Percentiles rank a stretch among this genome's conserved stretches.
Conservation (phyloP, 139 green algal species). For the Chara braunii region DNA sequence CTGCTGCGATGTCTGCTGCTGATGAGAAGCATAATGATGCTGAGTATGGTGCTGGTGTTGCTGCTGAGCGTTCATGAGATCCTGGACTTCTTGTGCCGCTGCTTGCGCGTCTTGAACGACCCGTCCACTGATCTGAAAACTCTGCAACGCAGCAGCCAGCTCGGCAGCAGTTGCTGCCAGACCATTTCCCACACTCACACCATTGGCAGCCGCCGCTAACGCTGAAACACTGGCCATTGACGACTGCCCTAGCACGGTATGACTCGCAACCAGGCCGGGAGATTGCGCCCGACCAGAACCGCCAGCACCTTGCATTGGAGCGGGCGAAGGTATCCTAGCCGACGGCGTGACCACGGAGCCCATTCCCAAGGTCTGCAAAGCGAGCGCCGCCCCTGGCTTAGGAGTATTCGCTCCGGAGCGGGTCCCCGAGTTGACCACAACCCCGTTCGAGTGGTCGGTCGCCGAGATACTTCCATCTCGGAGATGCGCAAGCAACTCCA, state of each 20-base stretch:
- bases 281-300: conserved; percentile 1
- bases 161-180: not conserved
- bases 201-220: not conserved
- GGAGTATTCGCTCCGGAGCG: not conserved
- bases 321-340: not conserved
- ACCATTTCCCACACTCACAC: not conserved
- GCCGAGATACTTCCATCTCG: conserved; percentile 8
- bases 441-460: conserved; percentile 5
- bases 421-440: not conserved
- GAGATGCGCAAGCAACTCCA: conserved; percentile 9
- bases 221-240: not conserved
- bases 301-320: not conserved
- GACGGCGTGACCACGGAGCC: not conserved
- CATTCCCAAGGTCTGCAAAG: not conserved
- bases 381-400: conserved; percentile 1
- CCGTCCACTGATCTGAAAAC: conserved; percentile 1
- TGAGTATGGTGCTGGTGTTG: too few relatives aligned
- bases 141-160: conserved; percentile 20
- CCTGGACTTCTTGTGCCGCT: not conserved
- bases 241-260: conserved; percentile 6
- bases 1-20: not conserved
- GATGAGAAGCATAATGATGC: not conserved
- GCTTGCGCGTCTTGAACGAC: conserved; percentile 1
- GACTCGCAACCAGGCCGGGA: conserved; percentile 10
- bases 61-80: too few relatives aligned